Conservation (phyloP, 331 rosid species). For the Saraca asoca region DNA sequence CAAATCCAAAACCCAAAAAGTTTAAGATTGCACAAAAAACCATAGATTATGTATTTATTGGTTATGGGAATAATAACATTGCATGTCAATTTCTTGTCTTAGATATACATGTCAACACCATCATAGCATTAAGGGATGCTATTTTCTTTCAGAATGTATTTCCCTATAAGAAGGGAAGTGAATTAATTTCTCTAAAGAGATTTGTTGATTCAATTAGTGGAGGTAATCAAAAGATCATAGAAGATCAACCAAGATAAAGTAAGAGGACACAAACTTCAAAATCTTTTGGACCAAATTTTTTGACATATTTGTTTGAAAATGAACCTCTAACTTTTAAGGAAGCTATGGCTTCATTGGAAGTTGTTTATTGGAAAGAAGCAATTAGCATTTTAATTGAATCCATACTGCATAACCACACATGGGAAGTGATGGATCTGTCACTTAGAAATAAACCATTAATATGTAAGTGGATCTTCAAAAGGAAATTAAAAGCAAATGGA, state of each 20-base stretch:
- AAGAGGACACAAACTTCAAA: neutral
- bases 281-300: neutral
- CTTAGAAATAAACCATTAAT: too few species aligned
- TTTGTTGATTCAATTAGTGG: neutral
- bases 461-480: too few species aligned
- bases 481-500: too few species aligned
- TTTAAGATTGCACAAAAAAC: too few species aligned
- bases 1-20: too few species aligned
- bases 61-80: too few species aligned
- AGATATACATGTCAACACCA: neutral
- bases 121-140: neutral
- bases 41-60: too few species aligned
- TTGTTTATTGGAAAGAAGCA: too few species aligned
- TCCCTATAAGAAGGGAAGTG: neutral
- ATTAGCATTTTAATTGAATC: too few species aligned
- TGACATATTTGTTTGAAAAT: neutral
- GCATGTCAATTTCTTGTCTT: neutral
- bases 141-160: neutral
- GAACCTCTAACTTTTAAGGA: neutral
- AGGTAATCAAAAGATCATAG: neutral
- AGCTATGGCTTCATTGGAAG: too few species aligned
- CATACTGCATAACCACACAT: too few species aligned
- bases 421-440: too few species aligned
- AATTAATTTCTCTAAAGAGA: neutral
- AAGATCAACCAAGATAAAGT: neutral